Base-by-base conservation (phyloP, 805 yeast species). In the Kodamaea restingae region DNA sequence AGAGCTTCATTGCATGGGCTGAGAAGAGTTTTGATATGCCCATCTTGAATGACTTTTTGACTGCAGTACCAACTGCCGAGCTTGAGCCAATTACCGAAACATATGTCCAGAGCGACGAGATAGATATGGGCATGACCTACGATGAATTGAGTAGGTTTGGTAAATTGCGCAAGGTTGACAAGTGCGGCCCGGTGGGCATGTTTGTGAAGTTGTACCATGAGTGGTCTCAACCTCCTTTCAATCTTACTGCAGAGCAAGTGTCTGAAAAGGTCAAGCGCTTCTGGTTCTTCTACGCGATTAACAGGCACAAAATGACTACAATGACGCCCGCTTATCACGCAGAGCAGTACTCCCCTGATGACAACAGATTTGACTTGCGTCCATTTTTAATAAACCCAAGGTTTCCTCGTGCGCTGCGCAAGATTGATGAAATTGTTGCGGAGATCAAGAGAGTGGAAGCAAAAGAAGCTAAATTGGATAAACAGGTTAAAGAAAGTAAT, bases 81-180 rank as follows among this genome's bases (percentile, higher is more conserved):
- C 74, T 93, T 37, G 99, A 93, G 55, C 99, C 99, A 25, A 91
- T 88, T 39, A 93, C 98, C 0, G 81, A 84, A 47, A 73, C 79
- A 41, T 91, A 93, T 52, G 95, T 91, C 11, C 99, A 93, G 61
- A 84, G 95, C 22, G 99, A 93, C 60, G 99, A 93, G 61, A 80
- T 78, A 10, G 99, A 93, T 56, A 93, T 93, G 99, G 99, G 99
- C 2, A 84, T 95, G 83, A 85, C 96, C 0, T 93, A 93, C 54
- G 95, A 90, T 48, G 98, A 93, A 57, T 73, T 93, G 43, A 83
- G 96, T 24, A 71, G 84, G 5, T 90, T 93, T 67, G 99, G 99
- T 10, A 75, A 84, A 43, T 72, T 93, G 45, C 76, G 99, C 48
- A 93, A 93, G 61, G 83, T 93, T 34, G 87, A 86, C 35, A 90